Evolutionary conservation across 305 asterid genomes (phyloP), one percentile per base, ranked within the genome.

Genomic region (Caryopteris hybrid): DNA sequence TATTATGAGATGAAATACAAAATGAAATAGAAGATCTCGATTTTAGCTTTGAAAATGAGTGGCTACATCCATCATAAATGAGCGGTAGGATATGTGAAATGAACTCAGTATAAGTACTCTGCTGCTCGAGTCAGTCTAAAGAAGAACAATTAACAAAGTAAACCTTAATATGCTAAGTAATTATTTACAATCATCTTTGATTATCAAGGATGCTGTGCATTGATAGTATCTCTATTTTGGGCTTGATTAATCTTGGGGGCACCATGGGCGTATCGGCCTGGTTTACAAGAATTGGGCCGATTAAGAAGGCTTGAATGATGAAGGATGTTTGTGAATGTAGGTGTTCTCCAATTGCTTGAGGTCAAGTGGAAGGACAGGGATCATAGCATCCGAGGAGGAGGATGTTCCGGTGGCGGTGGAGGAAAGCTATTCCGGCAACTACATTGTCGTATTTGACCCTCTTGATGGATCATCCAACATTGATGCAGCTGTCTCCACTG

Each of bases 391-490:
- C 0, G 99, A 93, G 81, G 99, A 93, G 79, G 99, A 93, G 83
- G 97, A 93, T 74, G 97, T 90, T 5, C 99, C 99, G 0, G 97
- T 93, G 82, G 99, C 99, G 0, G 97, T 93, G 69, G 99, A 93
- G 72, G 97, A 93, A 78, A 93, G 92, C 71, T 93, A 93, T 71
- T 93, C 99, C 5, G 97, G 99, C 70, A 93, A 93, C 81, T 93
- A 93, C 83, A 90, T 93, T 68, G 97, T 90, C 9, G 99, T 93
- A 0, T 93, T 93, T 42, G 99, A 93, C 68, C 97, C 99, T 47
- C 95, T 93, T 29, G 97, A 93, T 74, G 99, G 97, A 51, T 93
- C 99, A 13, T 88, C 99, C 64, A 90, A 93, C 82, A 90, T 93
- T 12, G 96, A 93, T 71, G 96, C 97, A n/a, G 95, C 96, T 47